Conservation (phyloP, 805 yeast genomes). For the Debaryomyces maramus region DNA sequence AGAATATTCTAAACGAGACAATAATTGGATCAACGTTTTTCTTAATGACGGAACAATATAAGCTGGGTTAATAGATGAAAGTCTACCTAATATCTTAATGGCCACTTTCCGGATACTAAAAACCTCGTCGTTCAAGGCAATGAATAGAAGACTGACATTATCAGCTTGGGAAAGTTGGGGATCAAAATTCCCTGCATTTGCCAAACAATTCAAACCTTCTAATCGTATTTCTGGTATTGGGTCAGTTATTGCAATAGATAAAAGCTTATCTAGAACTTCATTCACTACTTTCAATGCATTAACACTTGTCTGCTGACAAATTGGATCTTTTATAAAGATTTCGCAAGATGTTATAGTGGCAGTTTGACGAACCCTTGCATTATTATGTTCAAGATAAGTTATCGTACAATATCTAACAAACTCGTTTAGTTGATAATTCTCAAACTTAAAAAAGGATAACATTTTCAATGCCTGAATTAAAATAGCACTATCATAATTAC, state of each 20-base stretch:
- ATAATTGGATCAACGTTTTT: constrained; percentile 77
- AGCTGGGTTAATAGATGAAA: constrained; percentile 88
- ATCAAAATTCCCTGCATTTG: constrained; percentile 67
- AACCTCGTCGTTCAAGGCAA: constrained; percentile 88
- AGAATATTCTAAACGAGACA: constrained; percentile 84
- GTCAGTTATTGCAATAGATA: constrained; percentile 85
- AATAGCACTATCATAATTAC: constrained; percentile 42
- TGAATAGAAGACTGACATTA: constrained; percentile 78
- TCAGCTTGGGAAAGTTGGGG: constrained; percentile 94
- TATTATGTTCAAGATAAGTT: constrained; percentile 79
- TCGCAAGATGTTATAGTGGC: constrained; percentile 84
- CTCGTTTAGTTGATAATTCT: constrained; percentile 75
- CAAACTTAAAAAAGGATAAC: constrained; percentile 72
- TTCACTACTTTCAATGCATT: constrained; percentile 80
- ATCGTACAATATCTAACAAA: constrained; percentile 83
- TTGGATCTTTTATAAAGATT: constrained; percentile 74
- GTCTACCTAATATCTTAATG: constrained; percentile 75
- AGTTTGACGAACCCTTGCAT: constrained; percentile 73
- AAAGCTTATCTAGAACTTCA: constrained; percentile 76
- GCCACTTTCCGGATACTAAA: constrained; percentile 81
- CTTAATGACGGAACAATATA: constrained; percentile 91
- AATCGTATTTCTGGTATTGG: constrained; percentile 82
- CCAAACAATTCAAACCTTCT: constrained; percentile 69
- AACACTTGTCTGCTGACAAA: constrained; percentile 79
- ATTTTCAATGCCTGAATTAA: constrained; percentile 78